Base-by-base conservation (phyloP, 495 filamentous ascomycete species). In the Apiosordaria backusii region DNA sequence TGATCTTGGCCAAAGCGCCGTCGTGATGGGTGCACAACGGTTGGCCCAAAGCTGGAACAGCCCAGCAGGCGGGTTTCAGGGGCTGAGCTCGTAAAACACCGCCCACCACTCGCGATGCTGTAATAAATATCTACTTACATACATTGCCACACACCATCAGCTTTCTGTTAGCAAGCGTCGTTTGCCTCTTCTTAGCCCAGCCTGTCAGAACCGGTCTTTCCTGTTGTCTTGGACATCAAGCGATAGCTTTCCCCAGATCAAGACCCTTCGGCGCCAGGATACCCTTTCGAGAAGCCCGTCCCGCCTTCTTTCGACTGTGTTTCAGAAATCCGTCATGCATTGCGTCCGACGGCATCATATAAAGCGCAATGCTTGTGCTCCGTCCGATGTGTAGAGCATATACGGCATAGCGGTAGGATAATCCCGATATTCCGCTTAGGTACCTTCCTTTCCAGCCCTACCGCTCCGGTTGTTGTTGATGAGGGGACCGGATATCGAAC, bases 1-100 rank as follows among this genome's bases (percentile, higher is more conserved):
- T 55, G n/a, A 21, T 23, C 52, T 55, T 55, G 52, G 52, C 52
- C 52, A 55, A 55, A 55, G 52, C 52, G 52, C 52, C 52, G n/a
- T 45, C 10, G 35, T 13, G 35, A 6, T 55, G n/a, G 52, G 52
- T 55, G 52, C 22, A 21, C 52, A 55, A 55, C 52, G 52, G 52
- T 55, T 55, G 52, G 52, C 52, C 52, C 52, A 55, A 15, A 23
- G n/a, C 5, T 55, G 52, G 52, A 55, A 23, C 52, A 55, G 52
- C n/a, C 52, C 52, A 23, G 52, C 52, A 55, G 52, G 52, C 18
- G 52, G 52, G 52, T 23, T 55, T 55, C 52, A 55, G 52, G 52
- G 52, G 52, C n/a, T 55, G n/a, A 45, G 35, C 6, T 45, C 13
- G 35, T 45, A 9, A 0, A 45, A 7, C 35, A 9, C 35, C 35